Conservation (phyloP, 2,329 filamentous ascomycete species). For the Myriosclerotinia curreyana region DNA sequence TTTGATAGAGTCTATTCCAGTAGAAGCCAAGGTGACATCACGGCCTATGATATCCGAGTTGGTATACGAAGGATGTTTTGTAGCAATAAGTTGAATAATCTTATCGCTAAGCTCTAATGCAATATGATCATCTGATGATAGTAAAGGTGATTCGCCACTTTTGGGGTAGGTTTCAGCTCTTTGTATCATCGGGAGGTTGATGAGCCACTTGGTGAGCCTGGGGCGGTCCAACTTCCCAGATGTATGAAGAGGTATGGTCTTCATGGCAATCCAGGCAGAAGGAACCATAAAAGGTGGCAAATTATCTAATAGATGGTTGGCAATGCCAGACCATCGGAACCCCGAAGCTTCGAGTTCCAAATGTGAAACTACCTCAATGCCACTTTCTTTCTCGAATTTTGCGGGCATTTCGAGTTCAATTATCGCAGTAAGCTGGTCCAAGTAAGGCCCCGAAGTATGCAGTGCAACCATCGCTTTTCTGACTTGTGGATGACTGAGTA, state of each 20-base stretch:
- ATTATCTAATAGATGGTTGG: neutral
- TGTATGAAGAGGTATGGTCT: constrained; percentile 36
- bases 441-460: constrained; percentile 8
- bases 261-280: constrained; percentile 37
- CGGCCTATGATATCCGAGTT: constrained; percentile 9
- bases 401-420: neutral
- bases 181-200: neutral
- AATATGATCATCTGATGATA: constrained; percentile 10
- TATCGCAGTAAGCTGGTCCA: constrained; percentile 11
- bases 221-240: constrained; percentile 42
- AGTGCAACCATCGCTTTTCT: constrained; percentile 14
- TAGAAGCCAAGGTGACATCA: constrained; percentile 15
- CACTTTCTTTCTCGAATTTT: neutral
- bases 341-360: constrained; percentile 7
- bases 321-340: neutral
- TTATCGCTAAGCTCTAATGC: constrained; percentile 14
- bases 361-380: neutral
- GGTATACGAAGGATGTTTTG: neutral
- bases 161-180: neutral
- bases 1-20: constrained; percentile 24
- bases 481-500: constrained; percentile 20
- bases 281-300: constrained; percentile 41
- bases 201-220: constrained; percentile 31
- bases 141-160: constrained; percentile 1
- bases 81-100: constrained; percentile 2